Base-by-base conservation (phyloP, 1,284 basidiomycete genomes). In the Neonothopanus nambi region DNA sequence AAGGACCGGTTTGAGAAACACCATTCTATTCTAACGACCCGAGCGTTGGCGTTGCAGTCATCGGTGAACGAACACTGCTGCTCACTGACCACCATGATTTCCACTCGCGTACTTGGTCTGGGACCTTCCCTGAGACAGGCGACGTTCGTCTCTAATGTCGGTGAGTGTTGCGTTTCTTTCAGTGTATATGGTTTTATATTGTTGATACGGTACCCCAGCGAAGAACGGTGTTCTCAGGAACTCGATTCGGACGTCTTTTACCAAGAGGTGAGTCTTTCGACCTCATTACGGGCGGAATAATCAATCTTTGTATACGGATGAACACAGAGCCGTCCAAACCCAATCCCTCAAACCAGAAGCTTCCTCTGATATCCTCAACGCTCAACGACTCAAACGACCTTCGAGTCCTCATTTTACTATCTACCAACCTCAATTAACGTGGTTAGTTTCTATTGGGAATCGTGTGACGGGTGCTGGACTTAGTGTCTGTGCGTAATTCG, bases 351-450 rank as follows among this genome's bases (percentile, higher is more conserved):
- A n/a, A n/a, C n/a, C n/a, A n/a, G n/a, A n/a, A n/a, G n/a, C n/a
- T n/a, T n/a, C n/a, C n/a, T n/a, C n/a, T n/a, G n/a, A n/a, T n/a
- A n/a, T n/a, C n/a, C n/a, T n/a, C n/a, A n/a, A n/a, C n/a, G n/a
- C n/a, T n/a, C n/a, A n/a, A n/a, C n/a, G n/a, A 84, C 79, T n/a
- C n/a, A n/a, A 79, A 47, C 88, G 96, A 26, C 96, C 97, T n/a
- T 89, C 80, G 55, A 91, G 88, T 64, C 96, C 97, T 18, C 94
- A 98, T 71, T 89, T 95, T 64, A 92, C 92, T 47, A 98, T 98
- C 73, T 98, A 98, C 77, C 91, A 97, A 70, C 94, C 93, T 18
- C 95, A 98, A 70, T 72, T 94, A 43, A 98, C 96, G 40, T 97
- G 92, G 93, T 36, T 88, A 53, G 80, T 74, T 3, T 97, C 94